Percentiles rank a stretch among this genome's conserved stretches.
phyloP scores from a whole-genome alignment of 352 stramenopile genomes.

The Poterioochromonas sp. region DNA sequence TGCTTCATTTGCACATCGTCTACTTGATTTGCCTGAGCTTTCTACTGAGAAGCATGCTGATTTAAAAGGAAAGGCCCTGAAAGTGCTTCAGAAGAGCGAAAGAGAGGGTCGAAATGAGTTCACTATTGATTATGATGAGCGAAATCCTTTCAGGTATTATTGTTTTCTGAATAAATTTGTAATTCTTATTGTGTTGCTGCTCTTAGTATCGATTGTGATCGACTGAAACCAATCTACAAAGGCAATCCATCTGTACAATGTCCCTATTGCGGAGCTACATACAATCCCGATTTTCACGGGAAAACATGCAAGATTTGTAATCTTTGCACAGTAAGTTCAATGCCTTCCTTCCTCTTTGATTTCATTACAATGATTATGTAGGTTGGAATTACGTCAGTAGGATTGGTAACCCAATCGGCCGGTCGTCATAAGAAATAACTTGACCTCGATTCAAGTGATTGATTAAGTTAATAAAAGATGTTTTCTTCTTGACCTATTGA shows the following conservation, averaged over 20 bases:
- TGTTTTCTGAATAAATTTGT: background rate
- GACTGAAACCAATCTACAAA: conserved; percentile 88
- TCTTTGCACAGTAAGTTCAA: conserved; percentile 79
- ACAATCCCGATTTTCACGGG: conserved; percentile 70
- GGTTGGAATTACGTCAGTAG: too few relatives aligned
- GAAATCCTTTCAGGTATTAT: conserved; percentile 72
- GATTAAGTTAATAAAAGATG: too few relatives aligned
- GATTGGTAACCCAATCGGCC: too few relatives aligned
- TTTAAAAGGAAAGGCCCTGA: conserved; percentile 83
- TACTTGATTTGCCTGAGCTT: conserved; percentile 95
- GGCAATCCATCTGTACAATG: conserved; percentile 74
- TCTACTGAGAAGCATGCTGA: conserved; percentile 84
- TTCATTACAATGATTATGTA: too few relatives aligned
- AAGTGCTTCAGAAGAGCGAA: conserved; percentile 95
- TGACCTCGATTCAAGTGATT: too few relatives aligned
- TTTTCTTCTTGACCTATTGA: too few relatives aligned
- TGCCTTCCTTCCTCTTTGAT: too few relatives aligned
- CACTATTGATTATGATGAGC: conserved; percentile 92
- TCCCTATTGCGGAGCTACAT: conserved; percentile 85
- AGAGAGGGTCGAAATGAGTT: conserved; percentile 96
- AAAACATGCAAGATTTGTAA: conserved; percentile 81
- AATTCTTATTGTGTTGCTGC: background rate
- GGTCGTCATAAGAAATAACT: too few relatives aligned
- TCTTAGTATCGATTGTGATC: conserved; percentile 60
- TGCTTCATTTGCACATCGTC: conserved; percentile 91